These are phyloP conservation scores for Pyrenophora tritici-repentis DNA, from an alignment of 2,329 filamentous ascomycete species.

Conservation along the genomic window DNA sequence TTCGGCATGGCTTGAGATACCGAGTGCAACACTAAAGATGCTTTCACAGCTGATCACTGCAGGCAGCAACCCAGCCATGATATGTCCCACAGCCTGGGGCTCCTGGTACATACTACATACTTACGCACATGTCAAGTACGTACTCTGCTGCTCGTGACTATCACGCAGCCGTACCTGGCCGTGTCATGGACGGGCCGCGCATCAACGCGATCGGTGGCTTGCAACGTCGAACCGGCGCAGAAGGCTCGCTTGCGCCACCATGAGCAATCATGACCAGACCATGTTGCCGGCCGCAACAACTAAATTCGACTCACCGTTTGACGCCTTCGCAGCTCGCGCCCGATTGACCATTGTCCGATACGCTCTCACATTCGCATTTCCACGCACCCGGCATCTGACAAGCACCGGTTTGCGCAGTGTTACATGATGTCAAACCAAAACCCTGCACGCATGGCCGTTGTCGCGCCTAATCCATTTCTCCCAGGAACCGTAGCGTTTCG, in stretches of 20 bases:
- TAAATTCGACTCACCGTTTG: conserved; percentile 4
- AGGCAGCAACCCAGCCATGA: conserved; percentile 24
- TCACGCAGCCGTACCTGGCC: conserved; percentile 13
- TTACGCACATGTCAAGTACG: conserved; percentile 15
- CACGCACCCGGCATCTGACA: conserved; percentile 11
- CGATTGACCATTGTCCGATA: conserved; percentile 13
- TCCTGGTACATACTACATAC: conserved; percentile 14
- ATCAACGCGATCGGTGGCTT: conserved; percentile 31
- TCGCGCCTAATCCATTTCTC: background rate
- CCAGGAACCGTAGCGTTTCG: conserved; percentile 7
- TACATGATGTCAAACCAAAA: conserved; percentile 8
- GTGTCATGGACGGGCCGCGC: conserved; percentile 6
- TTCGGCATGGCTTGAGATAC: conserved; percentile 7
- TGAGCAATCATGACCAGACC: background rate
- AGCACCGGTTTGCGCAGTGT: conserved; percentile 7
- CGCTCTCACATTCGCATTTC: conserved; percentile 4
- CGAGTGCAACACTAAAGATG: conserved; percentile 14
- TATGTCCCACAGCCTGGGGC: conserved; percentile 11
- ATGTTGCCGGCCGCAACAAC: conserved; percentile 2
- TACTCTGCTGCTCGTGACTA: conserved; percentile 12
- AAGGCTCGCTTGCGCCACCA: conserved; percentile 14
- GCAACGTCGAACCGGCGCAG: conserved; percentile 35
- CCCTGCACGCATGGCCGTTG: conserved; percentile 1
- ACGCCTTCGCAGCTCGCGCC: conserved; percentile 6
- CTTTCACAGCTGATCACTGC: conserved; percentile 14